Percentiles rank a stretch among this genome's conserved stretches.
phyloP scores from a whole-genome alignment of 768 basidiomycete species.

The Mycena leptocephala region DNA sequence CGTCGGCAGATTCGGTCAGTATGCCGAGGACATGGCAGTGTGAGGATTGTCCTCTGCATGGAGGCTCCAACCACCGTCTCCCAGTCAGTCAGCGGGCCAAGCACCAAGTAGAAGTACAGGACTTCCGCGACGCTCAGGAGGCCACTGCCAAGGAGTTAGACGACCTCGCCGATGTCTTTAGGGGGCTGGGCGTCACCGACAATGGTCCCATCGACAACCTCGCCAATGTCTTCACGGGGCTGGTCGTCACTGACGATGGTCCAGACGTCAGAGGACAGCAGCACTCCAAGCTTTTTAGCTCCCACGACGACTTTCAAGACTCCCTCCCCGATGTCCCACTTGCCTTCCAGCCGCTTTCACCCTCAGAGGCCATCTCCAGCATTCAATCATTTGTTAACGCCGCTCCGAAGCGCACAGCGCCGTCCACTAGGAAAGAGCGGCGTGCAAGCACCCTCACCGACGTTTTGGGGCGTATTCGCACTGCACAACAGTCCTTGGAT shows the following conservation, averaged over 20 bases:
- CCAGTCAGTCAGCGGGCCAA: not conserved
- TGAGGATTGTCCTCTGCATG: constrained; percentile 20
- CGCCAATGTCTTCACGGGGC: not conserved
- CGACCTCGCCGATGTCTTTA: constrained; percentile 18
- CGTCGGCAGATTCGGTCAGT: constrained; percentile 2
- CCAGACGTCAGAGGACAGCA: constrained; percentile 27
- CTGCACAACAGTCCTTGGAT: constrained; percentile 11
- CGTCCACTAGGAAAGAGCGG: constrained; percentile 26
- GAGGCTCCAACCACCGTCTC: constrained; percentile 6
- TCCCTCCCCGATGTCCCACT: constrained; percentile 20
- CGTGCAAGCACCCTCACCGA: constrained; percentile 19
- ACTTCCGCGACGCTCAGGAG: not conserved
- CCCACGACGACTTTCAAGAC: constrained; percentile 19
- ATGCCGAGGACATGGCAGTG: constrained; percentile 14
- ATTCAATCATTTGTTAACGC: constrained; percentile 15
- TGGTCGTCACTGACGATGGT: constrained; percentile 17
- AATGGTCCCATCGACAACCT: constrained; percentile 9
- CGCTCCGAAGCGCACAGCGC: constrained; percentile 6
- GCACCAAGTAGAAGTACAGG: constrained; percentile 6
- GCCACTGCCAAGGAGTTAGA: not conserved
- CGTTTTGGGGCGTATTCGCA: constrained; percentile 21
- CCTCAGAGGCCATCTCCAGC: constrained; percentile 17
- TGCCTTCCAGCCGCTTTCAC: constrained; percentile 21
- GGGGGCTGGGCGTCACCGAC: constrained; percentile 7
- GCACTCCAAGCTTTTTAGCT: constrained; percentile 32